These are phyloP conservation scores for Pseudoscleropodium purum DNA, from an alignment of 225 moss, liverwort and hornwort species.

Conservation along the genomic window DNA sequence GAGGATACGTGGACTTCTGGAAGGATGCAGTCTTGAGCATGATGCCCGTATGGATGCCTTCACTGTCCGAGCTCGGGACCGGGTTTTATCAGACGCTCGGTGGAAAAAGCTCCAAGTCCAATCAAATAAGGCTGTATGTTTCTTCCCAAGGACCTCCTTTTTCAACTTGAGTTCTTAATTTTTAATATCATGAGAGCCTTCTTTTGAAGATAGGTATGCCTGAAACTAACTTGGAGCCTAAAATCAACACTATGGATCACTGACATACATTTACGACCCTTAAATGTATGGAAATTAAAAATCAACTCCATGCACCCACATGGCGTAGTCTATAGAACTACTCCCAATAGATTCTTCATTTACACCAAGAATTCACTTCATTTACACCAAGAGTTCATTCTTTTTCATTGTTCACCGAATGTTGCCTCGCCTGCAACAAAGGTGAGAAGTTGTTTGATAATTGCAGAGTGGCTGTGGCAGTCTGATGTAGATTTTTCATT, in stretches of 20 bases:
- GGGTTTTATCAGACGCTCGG: conserved; percentile 78
- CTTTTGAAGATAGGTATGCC: not conserved
- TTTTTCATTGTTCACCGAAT: not conserved
- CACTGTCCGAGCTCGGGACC: conserved; percentile 66
- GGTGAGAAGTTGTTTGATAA: not conserved
- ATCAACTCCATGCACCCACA: not conserved
- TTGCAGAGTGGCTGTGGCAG: conserved; percentile 14
- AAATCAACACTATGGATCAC: not conserved
- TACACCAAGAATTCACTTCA: not conserved
- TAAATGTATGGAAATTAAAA: not conserved
- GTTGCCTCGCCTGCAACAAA: not conserved
- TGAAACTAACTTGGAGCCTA: not conserved
- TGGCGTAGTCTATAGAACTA: not conserved
- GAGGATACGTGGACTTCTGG: conserved; percentile 86
- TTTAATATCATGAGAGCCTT: not conserved
- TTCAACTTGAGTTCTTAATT: not conserved
- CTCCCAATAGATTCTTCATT: not conserved
- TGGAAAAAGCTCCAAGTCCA: conserved; percentile 97
- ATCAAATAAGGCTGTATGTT: conserved; percentile 68
- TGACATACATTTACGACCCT: not conserved
- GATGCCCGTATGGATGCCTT: conserved; percentile 92
- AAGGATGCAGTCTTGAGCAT: conserved; percentile 91
- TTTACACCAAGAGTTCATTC: not conserved
- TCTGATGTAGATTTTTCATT: conserved; percentile 79
- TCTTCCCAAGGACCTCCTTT: not conserved